phyloP scores from a whole-genome alignment of 2,329 filamentous ascomycete genomes.

The Amphichorda felina region DNA sequence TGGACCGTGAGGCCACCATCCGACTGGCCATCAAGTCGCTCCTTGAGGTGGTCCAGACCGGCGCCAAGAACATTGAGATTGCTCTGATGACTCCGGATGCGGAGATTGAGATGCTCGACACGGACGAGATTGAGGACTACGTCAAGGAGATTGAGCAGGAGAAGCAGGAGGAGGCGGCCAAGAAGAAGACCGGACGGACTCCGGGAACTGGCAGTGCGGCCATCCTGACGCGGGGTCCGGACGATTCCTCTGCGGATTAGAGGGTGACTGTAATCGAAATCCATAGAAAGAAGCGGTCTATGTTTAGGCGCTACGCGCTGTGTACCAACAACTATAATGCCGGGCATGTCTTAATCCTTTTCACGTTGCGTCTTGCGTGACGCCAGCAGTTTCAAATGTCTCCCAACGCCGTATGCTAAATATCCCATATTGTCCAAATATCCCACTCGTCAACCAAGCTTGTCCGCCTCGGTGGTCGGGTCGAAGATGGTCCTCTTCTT shows the following conservation, averaged over 20 bases:
- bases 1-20: constrained; percentile 94
- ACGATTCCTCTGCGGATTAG: constrained; percentile 26
- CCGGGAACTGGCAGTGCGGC: constrained; percentile 59
- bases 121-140: constrained; percentile 92
- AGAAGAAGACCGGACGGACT: constrained; percentile 79
- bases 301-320: constrained; percentile 11
- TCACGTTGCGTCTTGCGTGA: too few species aligned
- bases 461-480: constrained; percentile 61
- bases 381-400: background rate
- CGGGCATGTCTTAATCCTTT: constrained; percentile 12
- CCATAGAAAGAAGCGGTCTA: constrained; percentile 14
- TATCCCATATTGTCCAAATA: background rate
- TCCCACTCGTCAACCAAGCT: constrained; percentile 48
- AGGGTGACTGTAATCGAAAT: constrained; percentile 6
- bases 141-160: constrained; percentile 99
- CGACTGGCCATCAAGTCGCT: constrained; percentile 97
- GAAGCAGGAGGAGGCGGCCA: constrained; percentile 97
- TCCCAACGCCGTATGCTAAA: too few species aligned
- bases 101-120: constrained; percentile 81
- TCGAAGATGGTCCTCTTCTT: constrained; percentile 60
- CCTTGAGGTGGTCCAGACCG: constrained; percentile 94
- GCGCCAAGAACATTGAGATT: constrained; percentile 99
- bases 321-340: constrained; percentile 25
- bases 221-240: constrained; percentile 55
- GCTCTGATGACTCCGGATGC: constrained; percentile 94